A percentile compares a stretch with the other conserved stretches of the same genome.
phyloP scores from a whole-genome alignment of 2,329 filamentous ascomycete species.

The Tolypocladium pustulatum region DNA sequence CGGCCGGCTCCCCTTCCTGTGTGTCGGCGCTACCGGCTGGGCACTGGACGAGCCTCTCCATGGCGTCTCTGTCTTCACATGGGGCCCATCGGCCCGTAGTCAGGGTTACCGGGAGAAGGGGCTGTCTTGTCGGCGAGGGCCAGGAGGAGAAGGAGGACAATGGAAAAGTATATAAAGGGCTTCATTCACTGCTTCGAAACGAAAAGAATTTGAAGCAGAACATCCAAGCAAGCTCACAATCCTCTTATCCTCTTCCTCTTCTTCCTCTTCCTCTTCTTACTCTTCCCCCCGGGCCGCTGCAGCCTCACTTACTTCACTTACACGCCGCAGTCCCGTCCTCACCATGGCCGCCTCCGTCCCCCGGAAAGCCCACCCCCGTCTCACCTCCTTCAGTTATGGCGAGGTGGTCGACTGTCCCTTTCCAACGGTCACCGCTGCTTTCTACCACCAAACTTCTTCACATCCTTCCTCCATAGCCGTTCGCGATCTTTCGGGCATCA shows the following conservation, averaged over 20 bases:
- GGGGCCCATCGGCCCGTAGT: slow-evolving; percentile 1
- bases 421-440: slow-evolving; percentile 25
- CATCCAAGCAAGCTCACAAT: neutral
- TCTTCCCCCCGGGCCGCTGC: neutral
- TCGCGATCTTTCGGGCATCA: slow-evolving; percentile 20
- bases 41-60: neutral
- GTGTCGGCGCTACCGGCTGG: neutral
- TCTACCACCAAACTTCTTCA: slow-evolving; percentile 24
- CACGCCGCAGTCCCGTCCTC: neutral
- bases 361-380: slow-evolving; percentile 3
- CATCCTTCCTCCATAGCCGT: slow-evolving; percentile 28
- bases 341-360: slow-evolving; percentile 5
- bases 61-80: neutral
- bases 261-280: neutral
- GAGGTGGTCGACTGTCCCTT: slow-evolving; percentile 19
- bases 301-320: neutral
- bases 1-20: neutral
- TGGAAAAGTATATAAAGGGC: slow-evolving; percentile 8
- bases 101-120: slow-evolving; percentile 4
- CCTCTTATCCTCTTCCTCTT: neutral
- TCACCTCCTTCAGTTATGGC: slow-evolving; percentile 5
- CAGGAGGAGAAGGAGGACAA: neutral
- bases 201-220: neutral
- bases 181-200: slow-evolving; percentile 1
- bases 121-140: neutral